Evolutionary conservation across 495 filamentous ascomycete species (phyloP), one percentile per base, ranked within the genome.

Genomic region (Aspergillus incahuasiensis): DNA sequence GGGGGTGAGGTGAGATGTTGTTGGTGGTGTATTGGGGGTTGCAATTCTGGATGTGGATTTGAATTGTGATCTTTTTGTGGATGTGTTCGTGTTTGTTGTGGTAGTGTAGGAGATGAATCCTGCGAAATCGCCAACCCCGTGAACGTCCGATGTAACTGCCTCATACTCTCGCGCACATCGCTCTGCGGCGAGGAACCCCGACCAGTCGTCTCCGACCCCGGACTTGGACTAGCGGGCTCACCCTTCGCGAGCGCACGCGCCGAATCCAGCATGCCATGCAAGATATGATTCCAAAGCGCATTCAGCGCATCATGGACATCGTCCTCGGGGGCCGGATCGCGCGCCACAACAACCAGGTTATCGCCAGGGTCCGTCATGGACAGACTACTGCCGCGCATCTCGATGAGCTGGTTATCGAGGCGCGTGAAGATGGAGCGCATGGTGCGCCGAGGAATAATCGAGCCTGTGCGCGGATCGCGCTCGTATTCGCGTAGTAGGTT

Each of bases 401-500:
- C 48, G 5, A 51, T 51, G 13, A 51, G 13, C 35, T 51, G 48
- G 24, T 51, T 51, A 51, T 51, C 48, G 9, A 51, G 22, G 15
- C 48, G 18, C n/a, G 48, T 51, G 22, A 51, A 51, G 19, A 51
- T 7, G 20, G 48, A 40, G 5, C 48, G 19, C 38, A 51, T 51
- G n/a, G 48, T 51, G 6, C 38, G 48, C 21, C n/a, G 20, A 1
- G 48, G 35, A 1, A 51, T 35, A 19, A 51, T 20, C n/a, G 16
- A 3, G n/a, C 48, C 48, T 12, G 13, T 51, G 0, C 34, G 19
- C 13, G 34, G 46, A 15, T 49, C 18, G 18, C 18, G 21, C 35
- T 51, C 48, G 21, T 51, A 51, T 19, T 51, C 48, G 6, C 48
- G 48, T 13, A 51, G 20, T 6, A 51, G 21, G 11, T 51, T 51